Conservation (phyloP, 2,329 filamentous ascomycete species). For the Cryphonectria carpinicola region DNA sequence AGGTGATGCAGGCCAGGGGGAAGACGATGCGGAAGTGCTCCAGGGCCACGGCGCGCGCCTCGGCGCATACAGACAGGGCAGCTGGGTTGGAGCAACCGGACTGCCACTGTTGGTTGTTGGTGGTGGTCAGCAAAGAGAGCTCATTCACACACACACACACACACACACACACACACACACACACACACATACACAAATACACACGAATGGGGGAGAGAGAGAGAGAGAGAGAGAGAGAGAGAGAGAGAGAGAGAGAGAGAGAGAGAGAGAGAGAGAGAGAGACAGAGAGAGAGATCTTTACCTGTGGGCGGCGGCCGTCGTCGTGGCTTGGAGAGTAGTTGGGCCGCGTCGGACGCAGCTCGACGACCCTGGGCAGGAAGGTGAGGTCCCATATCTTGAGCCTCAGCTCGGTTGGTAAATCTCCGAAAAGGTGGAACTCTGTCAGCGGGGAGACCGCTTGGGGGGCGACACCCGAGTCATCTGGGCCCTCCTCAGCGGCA, state of each 20-base stretch:
- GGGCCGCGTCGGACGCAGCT: conserved; percentile 38
- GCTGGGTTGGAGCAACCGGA: conserved; percentile 40
- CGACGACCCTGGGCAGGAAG: conserved; percentile 40
- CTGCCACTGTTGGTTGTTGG: conserved; percentile 34
- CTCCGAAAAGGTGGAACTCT: conserved; percentile 37
- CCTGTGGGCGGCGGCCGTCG: conserved; percentile 24
- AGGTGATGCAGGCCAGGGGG: conserved; percentile 33
- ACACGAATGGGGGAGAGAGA: not conserved
- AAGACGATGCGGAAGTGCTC: conserved; percentile 38
- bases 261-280: not conserved
- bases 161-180: not conserved
- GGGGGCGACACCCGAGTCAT: not conserved
- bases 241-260: not conserved
- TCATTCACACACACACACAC: not conserved
- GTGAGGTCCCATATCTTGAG: conserved; percentile 42
- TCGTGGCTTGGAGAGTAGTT: conserved; percentile 36
- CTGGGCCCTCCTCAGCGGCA: not conserved
- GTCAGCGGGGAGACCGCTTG: not conserved
- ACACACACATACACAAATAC: no score
- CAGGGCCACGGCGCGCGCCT: conserved; percentile 39
- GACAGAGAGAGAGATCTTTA: not conserved
- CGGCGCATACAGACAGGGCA: conserved; percentile 38
- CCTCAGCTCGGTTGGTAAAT: conserved; percentile 42
- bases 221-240: not conserved
- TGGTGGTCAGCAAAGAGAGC: not conserved